A percentile compares a stretch with the other conserved stretches of the same genome.
Evolutionary conservation across 2,329 filamentous ascomycete genomes (phyloP).

Genomic region (Fusarium sp.): DNA sequence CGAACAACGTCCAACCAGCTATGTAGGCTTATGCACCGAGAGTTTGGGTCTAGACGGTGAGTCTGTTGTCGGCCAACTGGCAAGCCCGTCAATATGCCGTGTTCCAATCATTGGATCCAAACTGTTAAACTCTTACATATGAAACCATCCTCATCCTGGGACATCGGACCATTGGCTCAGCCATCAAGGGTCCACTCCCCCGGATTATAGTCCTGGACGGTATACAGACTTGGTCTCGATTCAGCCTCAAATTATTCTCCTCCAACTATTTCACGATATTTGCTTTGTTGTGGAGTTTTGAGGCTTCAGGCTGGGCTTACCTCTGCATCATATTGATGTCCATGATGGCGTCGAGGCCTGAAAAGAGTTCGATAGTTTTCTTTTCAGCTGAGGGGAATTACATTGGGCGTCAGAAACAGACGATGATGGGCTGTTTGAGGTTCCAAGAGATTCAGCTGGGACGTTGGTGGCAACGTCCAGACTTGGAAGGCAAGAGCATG

Average conservation of each 20-base stretch:
- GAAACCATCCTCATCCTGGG: not conserved
- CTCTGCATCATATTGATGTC: not conserved
- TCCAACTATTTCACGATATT: not conserved
- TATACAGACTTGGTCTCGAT: not conserved
- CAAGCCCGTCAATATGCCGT: not conserved
- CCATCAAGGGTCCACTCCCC: not conserved
- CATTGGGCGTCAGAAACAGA: not conserved
- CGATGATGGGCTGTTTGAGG: not conserved
- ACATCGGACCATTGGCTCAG: not conserved
- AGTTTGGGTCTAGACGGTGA: not conserved
- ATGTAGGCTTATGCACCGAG: not conserved
- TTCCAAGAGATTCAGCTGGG: not conserved
- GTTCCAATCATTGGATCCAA: not conserved
- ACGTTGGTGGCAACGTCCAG: not conserved
- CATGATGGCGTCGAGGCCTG: not conserved
- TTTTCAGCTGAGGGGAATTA: not conserved
- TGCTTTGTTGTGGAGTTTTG: not conserved
- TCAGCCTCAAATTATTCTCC: not conserved
- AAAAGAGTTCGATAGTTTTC: slow-evolving; percentile 33
- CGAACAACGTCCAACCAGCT: too few species aligned
- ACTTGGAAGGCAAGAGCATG: not conserved
- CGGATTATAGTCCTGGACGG: not conserved
- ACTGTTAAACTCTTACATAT: too few species aligned
- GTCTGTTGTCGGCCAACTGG: not conserved
- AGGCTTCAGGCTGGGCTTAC: not conserved